Percentiles rank a stretch among this genome's conserved stretches.
Evolutionary conservation across 768 basidiomycete genomes (phyloP).

Genomic region (Leccinum aurantiacum): DNA sequence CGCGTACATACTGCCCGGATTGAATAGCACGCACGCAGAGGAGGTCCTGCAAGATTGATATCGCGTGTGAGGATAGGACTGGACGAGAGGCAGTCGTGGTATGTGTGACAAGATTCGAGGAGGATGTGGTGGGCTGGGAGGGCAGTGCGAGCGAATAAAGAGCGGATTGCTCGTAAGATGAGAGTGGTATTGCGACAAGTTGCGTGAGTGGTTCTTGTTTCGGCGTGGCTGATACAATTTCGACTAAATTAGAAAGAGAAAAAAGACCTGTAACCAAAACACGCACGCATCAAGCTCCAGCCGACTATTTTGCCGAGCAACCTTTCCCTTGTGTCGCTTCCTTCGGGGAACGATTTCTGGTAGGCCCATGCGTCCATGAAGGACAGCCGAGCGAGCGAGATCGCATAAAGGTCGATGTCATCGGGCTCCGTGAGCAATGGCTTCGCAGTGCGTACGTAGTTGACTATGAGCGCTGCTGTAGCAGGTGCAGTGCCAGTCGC

Average conservation of each 20-base stretch:
- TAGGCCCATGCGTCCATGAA: slow-evolving; percentile 75
- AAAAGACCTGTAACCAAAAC: not conserved
- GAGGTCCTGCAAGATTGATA: slow-evolving; percentile 71
- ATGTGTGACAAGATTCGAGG: not conserved
- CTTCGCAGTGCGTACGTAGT: slow-evolving; percentile 74
- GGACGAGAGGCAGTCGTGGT: not conserved
- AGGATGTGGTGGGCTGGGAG: slow-evolving; percentile 33
- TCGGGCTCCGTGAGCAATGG: slow-evolving; percentile 66
- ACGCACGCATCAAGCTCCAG: slow-evolving; percentile 72
- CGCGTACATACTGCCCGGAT: slow-evolving; percentile 61
- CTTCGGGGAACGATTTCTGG: slow-evolving; percentile 68
- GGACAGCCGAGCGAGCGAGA: slow-evolving; percentile 65
- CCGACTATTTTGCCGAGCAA: slow-evolving; percentile 60
- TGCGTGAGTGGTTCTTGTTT: slow-evolving; percentile 56
- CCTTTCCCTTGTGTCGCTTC: slow-evolving; percentile 48
- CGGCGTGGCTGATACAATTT: slow-evolving; percentile 49
- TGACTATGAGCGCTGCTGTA: slow-evolving; percentile 51
- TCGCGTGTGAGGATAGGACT: slow-evolving; percentile 43
- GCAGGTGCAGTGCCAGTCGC: slow-evolving; percentile 10
- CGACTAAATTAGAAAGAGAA: not conserved
- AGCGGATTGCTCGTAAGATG: slow-evolving; percentile 58
- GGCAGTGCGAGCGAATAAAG: slow-evolving; percentile 59
- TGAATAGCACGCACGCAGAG: slow-evolving; percentile 76
- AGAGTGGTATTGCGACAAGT: slow-evolving; percentile 65
- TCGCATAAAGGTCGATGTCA: slow-evolving; percentile 68